phyloP scores from a whole-genome alignment of 1,284 basidiomycete genomes.

The Leccinum pallidistipes region DNA sequence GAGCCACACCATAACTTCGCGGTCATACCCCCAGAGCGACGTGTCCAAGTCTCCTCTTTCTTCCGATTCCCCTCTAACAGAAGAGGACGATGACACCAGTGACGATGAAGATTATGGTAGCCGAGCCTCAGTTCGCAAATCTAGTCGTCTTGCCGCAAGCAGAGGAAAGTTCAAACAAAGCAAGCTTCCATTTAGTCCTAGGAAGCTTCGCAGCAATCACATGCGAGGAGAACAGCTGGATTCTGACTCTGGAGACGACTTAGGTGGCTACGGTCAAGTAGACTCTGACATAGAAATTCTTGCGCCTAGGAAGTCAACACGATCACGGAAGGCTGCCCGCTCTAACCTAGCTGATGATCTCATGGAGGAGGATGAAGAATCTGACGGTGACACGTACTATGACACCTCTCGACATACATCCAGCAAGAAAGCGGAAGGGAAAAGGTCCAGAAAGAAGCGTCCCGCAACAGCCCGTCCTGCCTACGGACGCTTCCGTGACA shows the following conservation, averaged over 20 bases:
- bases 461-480: constrained; percentile 52
- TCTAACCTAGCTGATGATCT: constrained; percentile 38
- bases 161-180: constrained; percentile 21
- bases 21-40: constrained; percentile 10
- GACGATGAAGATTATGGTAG: constrained; percentile 32
- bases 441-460: constrained; percentile 36
- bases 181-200: constrained; percentile 61
- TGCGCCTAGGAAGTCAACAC: constrained; percentile 37
- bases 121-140: constrained; percentile 26
- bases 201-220: constrained; percentile 45
- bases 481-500: constrained; percentile 64
- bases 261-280: constrained; percentile 38
- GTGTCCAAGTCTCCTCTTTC: constrained; percentile 4
- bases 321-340: constrained; percentile 38
- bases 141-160: constrained; percentile 22
- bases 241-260: constrained; percentile 41
- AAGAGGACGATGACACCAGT: constrained; percentile 31
- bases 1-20: constrained; percentile 5
- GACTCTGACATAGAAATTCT: constrained; percentile 35
- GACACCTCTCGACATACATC: constrained; percentile 30
- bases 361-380: constrained; percentile 29
- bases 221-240: constrained; percentile 35
- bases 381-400: constrained; percentile 35
- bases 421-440: constrained; percentile 14
- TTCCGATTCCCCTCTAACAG: constrained; percentile 22